Percentiles rank a stretch among this genome's conserved stretches.
phyloP scores from a whole-genome alignment of 306 rosid genomes.

The Cicer chorassanicum region DNA sequence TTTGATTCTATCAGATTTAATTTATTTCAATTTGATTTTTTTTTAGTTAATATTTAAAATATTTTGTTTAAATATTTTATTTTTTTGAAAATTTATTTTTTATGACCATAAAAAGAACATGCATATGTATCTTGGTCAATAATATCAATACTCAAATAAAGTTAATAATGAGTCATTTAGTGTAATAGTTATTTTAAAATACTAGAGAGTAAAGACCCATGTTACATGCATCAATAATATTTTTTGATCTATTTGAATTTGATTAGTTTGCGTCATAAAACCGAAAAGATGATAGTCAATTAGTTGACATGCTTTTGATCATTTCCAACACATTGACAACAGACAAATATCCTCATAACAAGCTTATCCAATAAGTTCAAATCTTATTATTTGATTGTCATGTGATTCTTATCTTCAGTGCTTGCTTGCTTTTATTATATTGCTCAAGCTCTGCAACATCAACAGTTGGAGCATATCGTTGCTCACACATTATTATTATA shows the following conservation, averaged over 20 bases:
- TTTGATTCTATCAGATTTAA: no score
- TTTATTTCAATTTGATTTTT: no score
- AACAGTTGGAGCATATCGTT: not conserved
- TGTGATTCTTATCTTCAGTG: no score
- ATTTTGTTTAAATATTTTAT: not conserved
- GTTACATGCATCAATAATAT: no score
- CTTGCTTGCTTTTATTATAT: not conserved
- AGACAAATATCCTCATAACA: not conserved
- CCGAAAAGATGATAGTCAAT: not conserved
- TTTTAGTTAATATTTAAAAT: not conserved
- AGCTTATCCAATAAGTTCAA: not conserved
- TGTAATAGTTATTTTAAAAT: no score
- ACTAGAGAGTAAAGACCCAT: no score
- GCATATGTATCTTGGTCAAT: no score
- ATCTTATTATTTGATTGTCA: conserved; percentile 14
- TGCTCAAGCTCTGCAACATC: conserved; percentile 16
- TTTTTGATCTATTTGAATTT: no score
- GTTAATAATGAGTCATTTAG: no score
- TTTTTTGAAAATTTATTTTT: not conserved
- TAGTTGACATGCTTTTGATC: not conserved
- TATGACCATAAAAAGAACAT: no score
- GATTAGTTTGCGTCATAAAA: no score
- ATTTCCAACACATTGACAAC: not conserved
- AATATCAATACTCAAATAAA: no score
- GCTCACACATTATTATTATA: conserved; percentile 1